Percentiles rank a stretch among this genome's conserved stretches.
Conservation (phyloP, 306 rosid genomes). For the Phaseolus lunatus region DNA sequence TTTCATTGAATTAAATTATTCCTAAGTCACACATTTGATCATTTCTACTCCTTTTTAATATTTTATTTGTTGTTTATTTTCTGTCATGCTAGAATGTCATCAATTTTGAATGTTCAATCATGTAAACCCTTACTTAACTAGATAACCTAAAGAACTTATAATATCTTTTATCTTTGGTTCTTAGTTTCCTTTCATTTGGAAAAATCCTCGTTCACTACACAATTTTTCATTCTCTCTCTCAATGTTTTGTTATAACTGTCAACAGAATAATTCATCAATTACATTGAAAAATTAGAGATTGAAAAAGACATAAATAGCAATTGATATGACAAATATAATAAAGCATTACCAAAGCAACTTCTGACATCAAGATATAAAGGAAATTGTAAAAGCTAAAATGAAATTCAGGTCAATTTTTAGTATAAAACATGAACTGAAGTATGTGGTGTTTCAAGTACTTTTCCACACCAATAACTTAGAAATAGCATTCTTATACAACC, state of each 20-base stretch:
- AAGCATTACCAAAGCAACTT: slow-evolving; percentile 1
- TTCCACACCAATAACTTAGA: slow-evolving; percentile 11
- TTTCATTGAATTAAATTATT: too few species aligned
- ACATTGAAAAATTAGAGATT: background rate
- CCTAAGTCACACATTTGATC: too few species aligned
- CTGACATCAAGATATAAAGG: background rate
- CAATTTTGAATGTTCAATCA: too few species aligned
- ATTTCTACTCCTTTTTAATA: too few species aligned
- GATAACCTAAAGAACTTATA: too few species aligned
- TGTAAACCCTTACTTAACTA: too few species aligned
- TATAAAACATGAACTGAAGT: slow-evolving; percentile 1
- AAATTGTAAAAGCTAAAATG: background rate
- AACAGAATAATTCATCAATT: background rate
- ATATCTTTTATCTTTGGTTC: too few species aligned
- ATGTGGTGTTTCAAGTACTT: background rate
- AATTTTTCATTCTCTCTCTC: too few species aligned
- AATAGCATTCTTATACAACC: background rate
- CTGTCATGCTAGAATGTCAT: too few species aligned
- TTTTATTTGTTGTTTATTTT: too few species aligned
- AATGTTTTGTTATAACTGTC: background rate
- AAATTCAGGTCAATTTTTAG: slow-evolving; percentile 7
- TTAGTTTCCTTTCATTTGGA: too few species aligned
- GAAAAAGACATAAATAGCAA: background rate
- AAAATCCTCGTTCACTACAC: too few species aligned
- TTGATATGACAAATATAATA: background rate